Percentiles rank a stretch among this genome's conserved stretches.
phyloP scores from a whole-genome alignment of 208 protist species.

The Leishmania gerbilli region DNA sequence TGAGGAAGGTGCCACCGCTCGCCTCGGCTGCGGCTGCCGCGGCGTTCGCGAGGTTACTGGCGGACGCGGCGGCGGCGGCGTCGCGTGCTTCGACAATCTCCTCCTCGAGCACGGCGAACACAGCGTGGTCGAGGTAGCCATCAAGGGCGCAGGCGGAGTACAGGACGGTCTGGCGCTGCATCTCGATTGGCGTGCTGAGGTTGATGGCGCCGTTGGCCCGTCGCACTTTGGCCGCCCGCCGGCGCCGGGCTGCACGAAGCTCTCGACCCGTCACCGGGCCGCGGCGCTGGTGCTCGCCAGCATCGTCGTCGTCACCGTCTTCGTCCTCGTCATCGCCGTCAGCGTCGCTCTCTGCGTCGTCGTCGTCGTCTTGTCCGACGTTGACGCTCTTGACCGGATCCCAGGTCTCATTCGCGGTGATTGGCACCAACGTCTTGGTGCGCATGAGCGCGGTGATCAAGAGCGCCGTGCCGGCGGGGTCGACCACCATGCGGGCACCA shows the following conservation, averaged over 20 bases:
- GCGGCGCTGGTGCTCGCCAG: slow-evolving; percentile 5
- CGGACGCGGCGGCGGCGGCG: background rate
- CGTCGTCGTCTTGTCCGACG: slow-evolving; percentile 22
- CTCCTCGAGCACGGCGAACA: slow-evolving; percentile 80
- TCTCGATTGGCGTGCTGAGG: slow-evolving; percentile 70
- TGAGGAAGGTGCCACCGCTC: slow-evolving; percentile 33
- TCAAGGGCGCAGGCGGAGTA: slow-evolving; percentile 75
- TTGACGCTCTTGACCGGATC: slow-evolving; percentile 18
- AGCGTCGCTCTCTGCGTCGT: slow-evolving; percentile 19
- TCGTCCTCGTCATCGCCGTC: slow-evolving; percentile 28
- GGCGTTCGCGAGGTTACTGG: background rate
- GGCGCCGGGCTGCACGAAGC: slow-evolving; percentile 26
- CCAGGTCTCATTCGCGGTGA: slow-evolving; percentile 28
- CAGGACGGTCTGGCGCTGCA: slow-evolving; percentile 73
- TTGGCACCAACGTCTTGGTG: slow-evolving; percentile 69
- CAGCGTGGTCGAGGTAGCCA: slow-evolving; percentile 53
- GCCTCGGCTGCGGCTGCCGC: slow-evolving; percentile 14
- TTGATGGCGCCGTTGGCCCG: slow-evolving; percentile 49
- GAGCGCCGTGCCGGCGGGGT: slow-evolving; percentile 95
- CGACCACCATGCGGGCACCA: slow-evolving; percentile 93
- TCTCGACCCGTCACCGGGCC: slow-evolving; percentile 19
- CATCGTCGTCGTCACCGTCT: slow-evolving; percentile 24
- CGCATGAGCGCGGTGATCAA: slow-evolving; percentile 94
- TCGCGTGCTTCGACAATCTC: slow-evolving; percentile 59
- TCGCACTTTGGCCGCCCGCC: slow-evolving; percentile 14